Evolutionary conservation across 2,329 filamentous ascomycete species (phyloP).

Genomic region (Talaromyces albobiverticillius): DNA sequence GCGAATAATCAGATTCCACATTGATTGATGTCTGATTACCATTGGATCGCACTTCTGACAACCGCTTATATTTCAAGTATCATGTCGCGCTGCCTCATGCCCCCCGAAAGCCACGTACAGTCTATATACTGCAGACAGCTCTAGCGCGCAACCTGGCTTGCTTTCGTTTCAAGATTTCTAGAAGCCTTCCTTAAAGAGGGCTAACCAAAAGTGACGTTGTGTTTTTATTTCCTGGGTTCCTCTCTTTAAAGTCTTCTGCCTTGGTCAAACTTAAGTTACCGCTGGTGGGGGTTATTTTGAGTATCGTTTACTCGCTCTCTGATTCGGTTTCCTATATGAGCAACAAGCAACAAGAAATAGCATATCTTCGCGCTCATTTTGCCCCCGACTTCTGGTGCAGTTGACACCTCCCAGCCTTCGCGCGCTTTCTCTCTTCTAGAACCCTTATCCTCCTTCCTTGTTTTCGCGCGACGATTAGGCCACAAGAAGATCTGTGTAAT

Average conservation of each 20-base stretch:
- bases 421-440: neutral
- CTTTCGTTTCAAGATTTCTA: constrained; percentile 14
- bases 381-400: neutral
- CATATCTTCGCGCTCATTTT: neutral
- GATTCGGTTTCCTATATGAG: constrained; percentile 3
- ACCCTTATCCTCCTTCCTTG: neutral
- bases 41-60: neutral
- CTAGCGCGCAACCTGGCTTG: constrained; percentile 5
- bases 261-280: neutral
- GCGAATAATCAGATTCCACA: constrained; percentile 33
- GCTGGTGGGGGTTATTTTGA: constrained; percentile 4
- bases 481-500: neutral
- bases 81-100: neutral
- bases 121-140: neutral
- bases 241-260: neutral
- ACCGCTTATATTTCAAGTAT: neutral
- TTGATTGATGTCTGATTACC: neutral
- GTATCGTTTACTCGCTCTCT: neutral
- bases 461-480: neutral
- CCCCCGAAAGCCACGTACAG: constrained; percentile 1
- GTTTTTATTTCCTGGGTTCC: neutral
- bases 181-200: constrained; percentile 13
- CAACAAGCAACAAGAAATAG: neutral
- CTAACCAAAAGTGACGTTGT: constrained; percentile 7
- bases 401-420: neutral